Conservation (phyloP, 495 filamentous ascomycete species). For the Xylaria cubensis region DNA sequence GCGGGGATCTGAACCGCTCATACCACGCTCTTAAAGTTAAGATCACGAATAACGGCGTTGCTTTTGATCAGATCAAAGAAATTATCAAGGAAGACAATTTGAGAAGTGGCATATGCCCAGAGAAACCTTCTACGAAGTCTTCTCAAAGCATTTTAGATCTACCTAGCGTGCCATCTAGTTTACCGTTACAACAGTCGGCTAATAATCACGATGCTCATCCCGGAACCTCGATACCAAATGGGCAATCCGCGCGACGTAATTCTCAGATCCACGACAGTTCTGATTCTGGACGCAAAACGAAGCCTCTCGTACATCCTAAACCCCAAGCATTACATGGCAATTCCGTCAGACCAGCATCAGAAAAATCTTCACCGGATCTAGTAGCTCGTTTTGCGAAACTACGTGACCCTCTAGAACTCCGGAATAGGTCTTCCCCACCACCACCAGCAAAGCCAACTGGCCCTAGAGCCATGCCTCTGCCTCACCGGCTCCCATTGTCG, state of each 20-base stretch:
- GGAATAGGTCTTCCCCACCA: slow-evolving; percentile 32
- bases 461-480: slow-evolving; percentile 56
- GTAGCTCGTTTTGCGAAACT: slow-evolving; percentile 65
- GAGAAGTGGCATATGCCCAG: slow-evolving; percentile 57
- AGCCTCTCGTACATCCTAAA: slow-evolving; percentile 67
- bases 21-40: slow-evolving; percentile 58
- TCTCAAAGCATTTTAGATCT: not conserved
- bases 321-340: slow-evolving; percentile 66
- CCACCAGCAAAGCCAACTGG: slow-evolving; percentile 2
- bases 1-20: slow-evolving; percentile 52
- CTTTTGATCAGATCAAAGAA: slow-evolving; percentile 66
- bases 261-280: not conserved
- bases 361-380: slow-evolving; percentile 51
- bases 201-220: slow-evolving; percentile 21
- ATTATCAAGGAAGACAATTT: slow-evolving; percentile 73
- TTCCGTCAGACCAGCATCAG: slow-evolving; percentile 42
- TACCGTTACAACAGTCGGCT: slow-evolving; percentile 15
- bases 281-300: slow-evolving; percentile 35
- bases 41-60: slow-evolving; percentile 47
- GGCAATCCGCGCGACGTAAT: not conserved
- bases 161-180: slow-evolving; percentile 20
- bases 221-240: not conserved
- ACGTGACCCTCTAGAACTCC: slow-evolving; percentile 44
- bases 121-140: slow-evolving; percentile 21
- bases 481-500: slow-evolving; percentile 64